Evolutionary conservation across 257 asterid genomes (phyloP).

Genomic region (Nicotiana otophora): DNA sequence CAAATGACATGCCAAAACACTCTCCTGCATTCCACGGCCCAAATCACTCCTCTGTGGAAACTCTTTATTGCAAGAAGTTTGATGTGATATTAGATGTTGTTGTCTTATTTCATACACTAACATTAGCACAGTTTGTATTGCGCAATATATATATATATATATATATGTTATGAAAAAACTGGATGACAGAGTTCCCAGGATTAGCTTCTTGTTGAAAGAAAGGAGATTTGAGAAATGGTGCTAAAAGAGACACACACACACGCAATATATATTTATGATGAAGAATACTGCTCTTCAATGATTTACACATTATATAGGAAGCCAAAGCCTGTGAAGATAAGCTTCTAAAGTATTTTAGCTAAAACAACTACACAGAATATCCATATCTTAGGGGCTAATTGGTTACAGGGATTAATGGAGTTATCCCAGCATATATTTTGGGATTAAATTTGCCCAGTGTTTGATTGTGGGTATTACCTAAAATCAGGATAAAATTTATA

Average conservation of each 20-base stretch:
- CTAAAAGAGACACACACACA: neutral
- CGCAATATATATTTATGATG: neutral
- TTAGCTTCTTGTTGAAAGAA: no score
- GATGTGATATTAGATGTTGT: neutral
- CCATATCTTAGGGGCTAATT: neutral
- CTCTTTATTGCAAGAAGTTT: neutral
- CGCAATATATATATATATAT: no score
- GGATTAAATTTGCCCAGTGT: no score
- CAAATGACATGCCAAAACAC: neutral
- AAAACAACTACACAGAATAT: neutral
- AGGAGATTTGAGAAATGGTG: no score
- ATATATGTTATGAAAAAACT: no score
- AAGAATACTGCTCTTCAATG: neutral
- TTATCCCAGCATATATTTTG: no score
- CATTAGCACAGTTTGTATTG: no score
- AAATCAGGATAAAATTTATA: no score
- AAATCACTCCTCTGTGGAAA: neutral
- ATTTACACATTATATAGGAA: neutral
- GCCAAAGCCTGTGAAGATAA: neutral
- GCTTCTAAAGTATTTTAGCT: neutral
- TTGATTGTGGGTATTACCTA: no score
- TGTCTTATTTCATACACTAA: no score
- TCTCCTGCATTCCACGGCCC: neutral
- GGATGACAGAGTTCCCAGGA: no score
- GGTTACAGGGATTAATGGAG: no score